Conservation (phyloP, 805 yeast genomes). For the Yarrowia keelungensis region DNA sequence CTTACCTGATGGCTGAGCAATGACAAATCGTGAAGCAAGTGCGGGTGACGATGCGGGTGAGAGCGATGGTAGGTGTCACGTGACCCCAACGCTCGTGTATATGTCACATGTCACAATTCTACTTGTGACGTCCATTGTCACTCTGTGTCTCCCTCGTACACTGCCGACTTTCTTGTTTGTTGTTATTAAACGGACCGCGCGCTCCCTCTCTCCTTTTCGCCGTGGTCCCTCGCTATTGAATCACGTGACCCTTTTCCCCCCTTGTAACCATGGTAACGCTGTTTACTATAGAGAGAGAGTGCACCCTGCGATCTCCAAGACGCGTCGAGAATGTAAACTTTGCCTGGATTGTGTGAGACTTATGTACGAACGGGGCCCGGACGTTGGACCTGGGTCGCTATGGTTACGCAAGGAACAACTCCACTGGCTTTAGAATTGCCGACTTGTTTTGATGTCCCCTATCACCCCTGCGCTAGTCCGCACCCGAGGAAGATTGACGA, state of each 20-base stretch:
- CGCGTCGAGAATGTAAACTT: conserved; percentile 34
- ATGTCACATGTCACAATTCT: too few species aligned
- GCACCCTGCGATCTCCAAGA: conserved; percentile 19
- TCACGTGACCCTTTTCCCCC: not conserved
- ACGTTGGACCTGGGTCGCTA: conserved; percentile 3
- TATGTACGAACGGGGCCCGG: not conserved
- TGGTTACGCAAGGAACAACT: not conserved
- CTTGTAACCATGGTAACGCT: conserved; percentile 7
- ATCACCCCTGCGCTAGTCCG: conserved; percentile 18
- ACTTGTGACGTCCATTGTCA: too few species aligned
- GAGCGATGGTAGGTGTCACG: not conserved
- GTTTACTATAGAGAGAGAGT: not conserved
- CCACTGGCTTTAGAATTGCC: not conserved
- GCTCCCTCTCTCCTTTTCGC: not conserved
- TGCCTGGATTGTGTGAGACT: conserved; percentile 14
- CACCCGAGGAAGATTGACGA: not conserved
- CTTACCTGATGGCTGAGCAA: conserved; percentile 22
- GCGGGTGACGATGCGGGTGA: too few species aligned
- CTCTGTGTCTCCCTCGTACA: too few species aligned
- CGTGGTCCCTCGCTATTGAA: not conserved
- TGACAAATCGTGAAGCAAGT: not conserved
- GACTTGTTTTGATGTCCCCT: conserved; percentile 5
- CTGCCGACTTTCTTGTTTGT: not conserved
- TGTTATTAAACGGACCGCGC: not conserved
- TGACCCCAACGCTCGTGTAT: not conserved